A percentile compares a stretch with the other conserved stretches of the same genome.
These are phyloP conservation scores for Eucalyptus polyanthemos DNA, from an alignment of 345 rosid genomes.

Conservation along the genomic window DNA sequence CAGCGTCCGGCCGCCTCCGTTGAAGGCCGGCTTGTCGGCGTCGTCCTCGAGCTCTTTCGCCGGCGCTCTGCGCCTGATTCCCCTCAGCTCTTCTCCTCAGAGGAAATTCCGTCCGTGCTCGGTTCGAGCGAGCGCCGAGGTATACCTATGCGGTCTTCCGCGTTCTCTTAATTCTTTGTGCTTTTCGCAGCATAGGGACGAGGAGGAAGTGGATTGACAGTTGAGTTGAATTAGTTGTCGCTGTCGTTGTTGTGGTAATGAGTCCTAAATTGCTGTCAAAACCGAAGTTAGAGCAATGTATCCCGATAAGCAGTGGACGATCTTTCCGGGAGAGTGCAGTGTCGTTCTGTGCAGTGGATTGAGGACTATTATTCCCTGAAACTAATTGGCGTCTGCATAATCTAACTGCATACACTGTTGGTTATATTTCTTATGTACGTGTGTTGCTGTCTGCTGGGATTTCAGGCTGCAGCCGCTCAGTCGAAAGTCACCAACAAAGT, in stretches of 20 bases:
- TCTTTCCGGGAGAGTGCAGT: neutral
- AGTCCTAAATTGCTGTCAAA: neutral
- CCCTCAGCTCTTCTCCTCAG: constrained; percentile 12
- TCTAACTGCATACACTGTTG: neutral
- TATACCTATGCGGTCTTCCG: constrained; percentile 1
- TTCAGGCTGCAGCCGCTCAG: constrained; percentile 41
- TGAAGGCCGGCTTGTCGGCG: constrained; percentile 12
- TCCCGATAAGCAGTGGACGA: neutral
- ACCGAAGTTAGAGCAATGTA: neutral
- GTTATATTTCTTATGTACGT: neutral
- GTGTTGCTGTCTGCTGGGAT: neutral
- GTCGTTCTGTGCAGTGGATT: neutral
- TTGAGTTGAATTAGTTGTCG: neutral
- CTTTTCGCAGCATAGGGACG: neutral
- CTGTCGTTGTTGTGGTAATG: neutral
- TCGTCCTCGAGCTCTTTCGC: constrained; percentile 16
- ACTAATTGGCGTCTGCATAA: neutral
- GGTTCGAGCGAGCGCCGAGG: constrained; percentile 66
- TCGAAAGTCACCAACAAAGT: constrained; percentile 88
- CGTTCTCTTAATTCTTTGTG: neutral
- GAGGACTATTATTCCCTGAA: neutral
- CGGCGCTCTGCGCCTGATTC: constrained; percentile 18
- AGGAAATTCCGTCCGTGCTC: constrained; percentile 14
- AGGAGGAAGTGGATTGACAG: neutral
- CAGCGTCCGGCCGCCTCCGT: constrained; percentile 1